Evolutionary conservation across 148 eudicot genomes (phyloP).

Genomic region (Chenopodium formosanum): DNA sequence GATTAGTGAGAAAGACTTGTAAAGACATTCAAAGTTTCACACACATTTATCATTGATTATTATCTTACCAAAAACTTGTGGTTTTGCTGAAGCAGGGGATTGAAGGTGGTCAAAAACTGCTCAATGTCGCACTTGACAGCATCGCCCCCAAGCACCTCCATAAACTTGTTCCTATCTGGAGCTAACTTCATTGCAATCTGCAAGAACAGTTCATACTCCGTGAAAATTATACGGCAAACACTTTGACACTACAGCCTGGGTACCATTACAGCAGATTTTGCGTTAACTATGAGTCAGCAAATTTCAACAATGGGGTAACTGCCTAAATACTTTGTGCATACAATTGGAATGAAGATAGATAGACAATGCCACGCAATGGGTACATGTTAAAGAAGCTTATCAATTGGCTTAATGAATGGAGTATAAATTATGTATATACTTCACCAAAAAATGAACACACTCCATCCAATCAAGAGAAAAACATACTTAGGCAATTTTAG

Average conservation of each 20-base stretch:
- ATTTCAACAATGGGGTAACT: no score
- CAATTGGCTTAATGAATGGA: background rate
- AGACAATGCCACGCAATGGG: background rate
- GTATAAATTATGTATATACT: no score
- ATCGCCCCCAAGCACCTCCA: conserved; percentile 67
- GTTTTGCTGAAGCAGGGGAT: conserved; percentile 60
- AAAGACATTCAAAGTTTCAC: background rate
- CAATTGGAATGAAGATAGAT: background rate
- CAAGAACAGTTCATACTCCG: conserved; percentile 2
- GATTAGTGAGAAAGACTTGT: background rate
- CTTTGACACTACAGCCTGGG: background rate
- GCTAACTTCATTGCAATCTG: conserved; percentile 88
- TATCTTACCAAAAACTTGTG: conserved; percentile 73
- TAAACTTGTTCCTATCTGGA: conserved; percentile 82
- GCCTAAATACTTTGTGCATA: background rate
- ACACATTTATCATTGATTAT: background rate
- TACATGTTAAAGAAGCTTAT: background rate
- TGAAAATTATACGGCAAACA: background rate
- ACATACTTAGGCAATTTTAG: background rate
- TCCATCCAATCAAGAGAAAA: background rate
- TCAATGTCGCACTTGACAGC: conserved; percentile 57
- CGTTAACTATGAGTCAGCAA: background rate
- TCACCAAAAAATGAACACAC: background rate
- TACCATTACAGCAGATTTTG: background rate
- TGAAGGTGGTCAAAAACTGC: conserved; percentile 55